A percentile compares a stretch with the other conserved stretches of the same genome.
Evolutionary conservation across 768 basidiomycete species (phyloP).

Genomic region (Cyclocybe cylindracea): DNA sequence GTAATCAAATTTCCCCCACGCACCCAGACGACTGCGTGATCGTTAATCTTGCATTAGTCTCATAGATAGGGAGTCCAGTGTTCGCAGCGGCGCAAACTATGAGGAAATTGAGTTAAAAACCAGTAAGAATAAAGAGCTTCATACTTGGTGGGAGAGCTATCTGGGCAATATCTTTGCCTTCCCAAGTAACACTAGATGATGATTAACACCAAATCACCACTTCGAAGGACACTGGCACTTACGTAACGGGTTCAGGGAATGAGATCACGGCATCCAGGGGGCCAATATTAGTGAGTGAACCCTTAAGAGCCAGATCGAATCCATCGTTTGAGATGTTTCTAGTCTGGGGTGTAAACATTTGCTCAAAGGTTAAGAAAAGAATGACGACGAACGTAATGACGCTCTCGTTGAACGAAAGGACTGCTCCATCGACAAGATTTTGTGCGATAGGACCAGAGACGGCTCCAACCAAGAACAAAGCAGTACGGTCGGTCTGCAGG

Average conservation of each 20-base stretch:
- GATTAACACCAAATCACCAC: not conserved
- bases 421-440: constrained; percentile 58
- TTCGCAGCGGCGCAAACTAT: constrained; percentile 70
- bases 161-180: constrained; percentile 62
- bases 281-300: constrained; percentile 61
- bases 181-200: constrained; percentile 54
- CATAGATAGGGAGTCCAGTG: constrained; percentile 64
- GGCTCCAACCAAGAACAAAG: constrained; percentile 68
- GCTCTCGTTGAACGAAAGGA: constrained; percentile 54
- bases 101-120: not conserved
- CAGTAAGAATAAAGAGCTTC: constrained; percentile 6
- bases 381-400: constrained; percentile 51
- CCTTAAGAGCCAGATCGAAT: constrained; percentile 60
- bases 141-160: constrained; percentile 62
- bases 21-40: constrained; percentile 44
- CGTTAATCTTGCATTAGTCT: constrained; percentile 48
- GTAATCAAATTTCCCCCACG: constrained; percentile 19
- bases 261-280: constrained; percentile 71
- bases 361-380: not conserved
- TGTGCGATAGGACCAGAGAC: constrained; percentile 70
- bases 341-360: not conserved
- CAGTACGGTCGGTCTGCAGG: constrained; percentile 58
- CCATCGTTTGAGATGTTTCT: constrained; percentile 60
- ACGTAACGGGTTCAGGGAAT: constrained; percentile 65
- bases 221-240: constrained; percentile 18